Conservation (phyloP, 78 protist species). For the Protostelium mycophagum region DNA sequence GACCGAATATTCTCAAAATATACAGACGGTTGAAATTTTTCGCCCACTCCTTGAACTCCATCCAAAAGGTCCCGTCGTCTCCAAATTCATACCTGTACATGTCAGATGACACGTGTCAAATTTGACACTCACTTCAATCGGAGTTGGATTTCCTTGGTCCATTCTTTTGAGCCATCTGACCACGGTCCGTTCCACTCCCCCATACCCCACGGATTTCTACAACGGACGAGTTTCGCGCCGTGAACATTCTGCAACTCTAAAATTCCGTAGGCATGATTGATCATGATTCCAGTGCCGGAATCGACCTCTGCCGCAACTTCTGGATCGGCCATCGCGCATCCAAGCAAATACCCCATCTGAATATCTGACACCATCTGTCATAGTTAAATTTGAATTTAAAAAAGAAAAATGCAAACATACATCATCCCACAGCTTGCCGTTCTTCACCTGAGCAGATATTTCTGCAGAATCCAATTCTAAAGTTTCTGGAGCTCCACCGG, state of each 20-base stretch:
- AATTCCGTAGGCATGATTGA: background rate
- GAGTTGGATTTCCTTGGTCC: background rate
- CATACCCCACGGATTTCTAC: slow-evolving; percentile 3
- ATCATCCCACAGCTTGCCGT: background rate
- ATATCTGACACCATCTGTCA: background rate
- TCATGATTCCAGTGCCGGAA: background rate
- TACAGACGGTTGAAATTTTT: background rate
- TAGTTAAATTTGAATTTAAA: too few species aligned
- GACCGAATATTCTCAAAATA: background rate
- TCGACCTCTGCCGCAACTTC: background rate
- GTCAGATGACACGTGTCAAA: background rate
- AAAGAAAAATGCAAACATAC: too few species aligned
- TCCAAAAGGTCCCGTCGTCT: slow-evolving; percentile 7
- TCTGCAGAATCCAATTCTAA: background rate
- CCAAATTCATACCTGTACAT: background rate
- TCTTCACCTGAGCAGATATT: background rate
- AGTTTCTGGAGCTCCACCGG: background rate
- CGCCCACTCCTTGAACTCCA: background rate
- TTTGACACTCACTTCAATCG: background rate
- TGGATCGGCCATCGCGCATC: background rate
- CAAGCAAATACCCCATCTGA: background rate
- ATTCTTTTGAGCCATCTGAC: background rate
- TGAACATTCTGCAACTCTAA: background rate
- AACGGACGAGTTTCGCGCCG: background rate
- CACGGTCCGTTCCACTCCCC: slow-evolving; percentile 7